Evolutionary conservation across 2,329 filamentous ascomycete genomes (phyloP).

Genomic region (Coniochaeta hoffmannii): DNA sequence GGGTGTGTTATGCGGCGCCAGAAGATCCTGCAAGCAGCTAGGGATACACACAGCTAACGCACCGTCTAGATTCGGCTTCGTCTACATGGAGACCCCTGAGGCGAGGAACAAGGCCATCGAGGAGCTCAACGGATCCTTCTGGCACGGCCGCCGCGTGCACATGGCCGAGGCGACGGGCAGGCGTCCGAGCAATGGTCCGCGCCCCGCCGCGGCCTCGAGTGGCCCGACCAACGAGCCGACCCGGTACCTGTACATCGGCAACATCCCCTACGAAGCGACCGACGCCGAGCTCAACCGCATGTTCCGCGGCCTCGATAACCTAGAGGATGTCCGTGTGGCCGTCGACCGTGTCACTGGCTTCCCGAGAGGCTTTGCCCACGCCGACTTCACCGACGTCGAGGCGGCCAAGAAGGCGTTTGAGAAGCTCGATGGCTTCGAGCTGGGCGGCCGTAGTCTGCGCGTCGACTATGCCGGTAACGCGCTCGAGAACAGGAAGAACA

Average conservation of each 20-base stretch:
- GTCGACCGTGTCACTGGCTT: conserved; percentile 75
- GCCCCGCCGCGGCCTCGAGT: background rate
- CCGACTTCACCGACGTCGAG: conserved; percentile 64
- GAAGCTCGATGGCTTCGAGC: conserved; percentile 42
- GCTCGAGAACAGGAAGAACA: background rate
- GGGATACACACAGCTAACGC: background rate
- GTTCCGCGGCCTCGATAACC: conserved; percentile 62
- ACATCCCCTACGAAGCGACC: conserved; percentile 79
- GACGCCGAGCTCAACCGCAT: conserved; percentile 75
- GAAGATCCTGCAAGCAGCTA: background rate
- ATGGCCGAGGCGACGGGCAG: background rate
- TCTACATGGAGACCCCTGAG: conserved; percentile 18
- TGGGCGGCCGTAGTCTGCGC: conserved; percentile 60
- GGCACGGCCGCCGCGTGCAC: conserved; percentile 28
- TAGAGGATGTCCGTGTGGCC: conserved; percentile 71
- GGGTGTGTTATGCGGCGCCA: conserved; percentile 24
- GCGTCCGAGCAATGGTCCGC: background rate
- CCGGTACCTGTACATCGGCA: conserved; percentile 64
- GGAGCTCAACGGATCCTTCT: conserved; percentile 26
- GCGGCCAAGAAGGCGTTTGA: conserved; percentile 56
- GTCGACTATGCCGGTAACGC: conserved; percentile 50
- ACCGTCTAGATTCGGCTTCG: conserved; percentile 23
- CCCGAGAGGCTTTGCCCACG: conserved; percentile 77
- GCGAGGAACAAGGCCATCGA: conserved; percentile 15
- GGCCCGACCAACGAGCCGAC: conserved; percentile 12